Evolutionary conservation across 768 basidiomycete genomes (phyloP).

Genomic region (Tricholomella constricta): DNA sequence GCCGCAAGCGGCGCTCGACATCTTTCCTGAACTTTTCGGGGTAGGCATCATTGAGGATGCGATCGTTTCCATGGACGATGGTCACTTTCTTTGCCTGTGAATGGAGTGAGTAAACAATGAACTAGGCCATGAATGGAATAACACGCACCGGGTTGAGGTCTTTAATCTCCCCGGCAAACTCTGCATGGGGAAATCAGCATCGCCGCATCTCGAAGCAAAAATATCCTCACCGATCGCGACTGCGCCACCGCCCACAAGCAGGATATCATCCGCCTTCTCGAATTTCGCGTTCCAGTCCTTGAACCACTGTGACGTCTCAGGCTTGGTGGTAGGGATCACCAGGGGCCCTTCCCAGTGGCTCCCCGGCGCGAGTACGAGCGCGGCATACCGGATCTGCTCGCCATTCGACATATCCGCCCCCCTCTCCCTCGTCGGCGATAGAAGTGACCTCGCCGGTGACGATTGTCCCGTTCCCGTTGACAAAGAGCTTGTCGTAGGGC

Average conservation of each 20-base stretch:
- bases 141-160: constrained; percentile 39
- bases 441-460: constrained; percentile 41
- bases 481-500: constrained; percentile 52
- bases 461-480: constrained; percentile 45
- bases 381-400: constrained; percentile 49
- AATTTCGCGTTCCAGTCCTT: constrained; percentile 35
- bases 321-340: constrained; percentile 40
- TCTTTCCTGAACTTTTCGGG: constrained; percentile 52
- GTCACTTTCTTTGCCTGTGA: constrained; percentile 53
- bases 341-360: constrained; percentile 53
- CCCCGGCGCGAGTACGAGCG: constrained; percentile 64
- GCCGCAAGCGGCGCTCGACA: constrained; percentile 41
- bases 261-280: constrained; percentile 42
- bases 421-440: constrained; percentile 30
- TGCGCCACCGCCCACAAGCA: constrained; percentile 59
- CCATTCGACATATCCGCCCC: constrained; percentile 52
- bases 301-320: constrained; percentile 27
- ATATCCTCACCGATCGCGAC: constrained; percentile 46
- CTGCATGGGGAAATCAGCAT: constrained; percentile 20
- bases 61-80: constrained; percentile 55
- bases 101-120: constrained; percentile 28
- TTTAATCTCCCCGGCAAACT: constrained; percentile 45
- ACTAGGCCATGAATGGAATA: constrained; percentile 15
- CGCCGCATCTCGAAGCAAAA: neutral
- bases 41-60: constrained; percentile 61